phyloP scores from a whole-genome alignment of 2,329 filamentous ascomycete species.

The Passalora sequoiae region DNA sequence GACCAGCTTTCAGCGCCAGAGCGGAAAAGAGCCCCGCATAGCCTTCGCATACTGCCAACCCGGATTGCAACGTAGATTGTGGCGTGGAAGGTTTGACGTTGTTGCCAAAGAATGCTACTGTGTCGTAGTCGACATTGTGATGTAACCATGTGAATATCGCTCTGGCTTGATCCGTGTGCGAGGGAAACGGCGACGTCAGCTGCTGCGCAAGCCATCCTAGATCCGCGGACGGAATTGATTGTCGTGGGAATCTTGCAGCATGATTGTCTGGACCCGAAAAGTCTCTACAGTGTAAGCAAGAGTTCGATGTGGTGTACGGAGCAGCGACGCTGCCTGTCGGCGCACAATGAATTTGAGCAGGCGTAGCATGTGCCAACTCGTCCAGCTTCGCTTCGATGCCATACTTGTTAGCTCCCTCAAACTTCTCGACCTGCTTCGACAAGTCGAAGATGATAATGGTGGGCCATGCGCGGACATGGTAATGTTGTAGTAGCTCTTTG shows the following conservation, averaged over 20 bases:
- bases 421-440: slow-evolving; percentile 15
- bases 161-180: slow-evolving; percentile 87
- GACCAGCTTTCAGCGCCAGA: slow-evolving; percentile 70
- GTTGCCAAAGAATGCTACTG: slow-evolving; percentile 68
- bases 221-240: slow-evolving; percentile 62
- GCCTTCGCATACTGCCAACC: slow-evolving; percentile 84
- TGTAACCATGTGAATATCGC: slow-evolving; percentile 94
- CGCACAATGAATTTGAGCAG: slow-evolving; percentile 30
- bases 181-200: slow-evolving; percentile 73
- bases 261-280: slow-evolving; percentile 76
- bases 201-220: slow-evolving; percentile 70
- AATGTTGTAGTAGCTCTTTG: slow-evolving; percentile 16
- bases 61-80: slow-evolving; percentile 66
- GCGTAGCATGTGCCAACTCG: slow-evolving; percentile 19
- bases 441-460: slow-evolving; percentile 17
- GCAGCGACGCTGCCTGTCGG: slow-evolving; percentile 4
- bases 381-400: slow-evolving; percentile 11
- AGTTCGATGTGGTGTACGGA: slow-evolving; percentile 16
- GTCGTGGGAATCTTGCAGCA: slow-evolving; percentile 68
- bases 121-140: slow-evolving; percentile 86
- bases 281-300: slow-evolving; percentile 80
- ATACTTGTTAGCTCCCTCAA: slow-evolving; percentile 14
- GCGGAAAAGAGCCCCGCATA: slow-evolving; percentile 79
- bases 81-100: slow-evolving; percentile 63
- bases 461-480: slow-evolving; percentile 20